Conservation (phyloP, 2,329 filamentous ascomycete genomes). For the Geosmithia morbida region DNA sequence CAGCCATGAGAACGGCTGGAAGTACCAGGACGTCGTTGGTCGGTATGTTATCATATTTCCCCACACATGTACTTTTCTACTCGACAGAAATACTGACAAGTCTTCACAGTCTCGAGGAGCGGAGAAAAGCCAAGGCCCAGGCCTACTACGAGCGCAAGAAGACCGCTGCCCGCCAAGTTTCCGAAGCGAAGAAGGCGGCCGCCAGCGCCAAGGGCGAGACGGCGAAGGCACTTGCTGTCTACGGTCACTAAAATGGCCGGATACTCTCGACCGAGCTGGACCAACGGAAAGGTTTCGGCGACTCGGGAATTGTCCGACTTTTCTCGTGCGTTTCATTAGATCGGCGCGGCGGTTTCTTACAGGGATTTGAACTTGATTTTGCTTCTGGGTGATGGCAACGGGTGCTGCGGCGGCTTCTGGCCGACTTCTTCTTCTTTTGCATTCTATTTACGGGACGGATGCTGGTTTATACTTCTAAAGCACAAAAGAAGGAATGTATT, state of each 20-base stretch:
- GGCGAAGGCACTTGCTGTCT: slow-evolving; percentile 74
- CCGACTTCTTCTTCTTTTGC: not conserved
- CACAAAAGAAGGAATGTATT: not conserved
- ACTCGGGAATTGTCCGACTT: slow-evolving; percentile 22
- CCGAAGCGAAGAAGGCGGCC: slow-evolving; percentile 85
- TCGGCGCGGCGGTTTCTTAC: slow-evolving; percentile 33
- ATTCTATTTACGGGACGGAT: not conserved
- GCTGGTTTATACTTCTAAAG: not conserved
- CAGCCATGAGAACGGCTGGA: slow-evolving; percentile 99
- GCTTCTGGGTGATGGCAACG: slow-evolving; percentile 5
- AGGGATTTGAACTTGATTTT: slow-evolving; percentile 31
- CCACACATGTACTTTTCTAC: not conserved
- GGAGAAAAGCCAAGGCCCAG: slow-evolving; percentile 97
- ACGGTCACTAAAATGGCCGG: slow-evolving; percentile 62
- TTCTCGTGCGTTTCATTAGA: slow-evolving; percentile 39
- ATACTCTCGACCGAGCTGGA: slow-evolving; percentile 12
- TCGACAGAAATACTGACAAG: slow-evolving; percentile 3
- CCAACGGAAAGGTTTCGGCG: slow-evolving; percentile 13
- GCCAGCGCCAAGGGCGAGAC: slow-evolving; percentile 78
- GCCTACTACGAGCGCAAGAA: slow-evolving; percentile 99
- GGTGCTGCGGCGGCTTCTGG: not conserved
- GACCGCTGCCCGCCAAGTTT: slow-evolving; percentile 78
- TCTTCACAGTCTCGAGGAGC: slow-evolving; percentile 76
- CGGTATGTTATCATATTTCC: slow-evolving; percentile 52
- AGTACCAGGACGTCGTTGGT: slow-evolving; percentile 98